phyloP scores from a whole-genome alignment of 2,329 filamentous ascomycete species.

The Xylariaceae sp. region DNA sequence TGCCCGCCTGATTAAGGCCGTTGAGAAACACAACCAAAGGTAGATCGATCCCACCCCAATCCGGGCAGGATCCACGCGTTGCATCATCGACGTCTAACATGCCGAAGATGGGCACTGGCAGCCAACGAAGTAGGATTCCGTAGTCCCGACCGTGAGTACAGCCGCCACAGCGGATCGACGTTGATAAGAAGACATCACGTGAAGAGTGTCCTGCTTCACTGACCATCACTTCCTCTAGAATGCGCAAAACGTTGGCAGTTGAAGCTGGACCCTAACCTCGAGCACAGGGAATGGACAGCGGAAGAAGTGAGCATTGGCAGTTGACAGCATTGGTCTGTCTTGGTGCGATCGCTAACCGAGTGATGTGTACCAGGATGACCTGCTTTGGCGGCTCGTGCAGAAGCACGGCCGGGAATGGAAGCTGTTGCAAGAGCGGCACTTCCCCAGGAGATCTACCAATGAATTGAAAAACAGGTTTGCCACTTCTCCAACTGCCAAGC shows the following conservation, averaged over 20 bases:
- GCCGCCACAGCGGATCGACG: not conserved
- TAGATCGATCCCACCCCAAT: no score
- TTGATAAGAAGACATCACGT: no score
- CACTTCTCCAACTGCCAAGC: not conserved
- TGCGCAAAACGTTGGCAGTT: constrained; percentile 46
- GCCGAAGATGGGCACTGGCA: constrained; percentile 39
- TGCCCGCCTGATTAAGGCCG: constrained; percentile 27
- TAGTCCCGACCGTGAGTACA: constrained; percentile 24
- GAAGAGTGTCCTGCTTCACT: no score
- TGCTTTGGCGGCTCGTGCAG: constrained; percentile 15
- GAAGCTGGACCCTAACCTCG: constrained; percentile 38
- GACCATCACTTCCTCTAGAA: constrained; percentile 34
- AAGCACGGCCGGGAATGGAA: constrained; percentile 23
- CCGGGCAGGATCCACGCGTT: not conserved
- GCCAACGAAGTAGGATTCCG: constrained; percentile 35
- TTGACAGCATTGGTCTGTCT: no score
- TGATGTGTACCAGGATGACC: constrained; percentile 14
- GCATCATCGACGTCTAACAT: not conserved
- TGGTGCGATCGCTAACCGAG: not conserved
- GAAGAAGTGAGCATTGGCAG: constrained; percentile 15
- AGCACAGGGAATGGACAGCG: constrained; percentile 21
- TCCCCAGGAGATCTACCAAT: constrained; percentile 18
- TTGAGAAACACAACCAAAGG: constrained; percentile 35
- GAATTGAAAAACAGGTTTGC: constrained; percentile 22
- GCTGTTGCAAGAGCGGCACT: constrained; percentile 18